Percentiles rank a stretch among this genome's conserved stretches.
These are phyloP conservation scores for Kregervanrija pseudodelftensis DNA, from an alignment of 805 yeast species.

Conservation along the genomic window DNA sequence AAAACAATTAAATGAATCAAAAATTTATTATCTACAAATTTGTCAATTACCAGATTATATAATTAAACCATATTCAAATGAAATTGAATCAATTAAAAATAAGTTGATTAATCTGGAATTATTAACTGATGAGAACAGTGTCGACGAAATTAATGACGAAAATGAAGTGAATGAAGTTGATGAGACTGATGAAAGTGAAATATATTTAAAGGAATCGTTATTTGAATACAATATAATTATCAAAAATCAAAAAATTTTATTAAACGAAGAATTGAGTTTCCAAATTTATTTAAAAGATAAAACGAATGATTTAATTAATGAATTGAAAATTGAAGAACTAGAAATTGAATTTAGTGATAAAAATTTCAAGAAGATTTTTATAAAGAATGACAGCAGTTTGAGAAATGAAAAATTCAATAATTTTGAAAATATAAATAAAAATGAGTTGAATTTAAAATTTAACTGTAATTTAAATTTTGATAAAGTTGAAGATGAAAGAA, in stretches of 20 bases:
- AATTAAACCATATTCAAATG: slow-evolving; percentile 3
- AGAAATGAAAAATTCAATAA: background rate
- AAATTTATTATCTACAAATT: slow-evolving; percentile 28
- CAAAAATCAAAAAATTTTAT: slow-evolving; percentile 9
- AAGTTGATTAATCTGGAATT: slow-evolving; percentile 2
- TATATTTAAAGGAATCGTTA: slow-evolving; percentile 11
- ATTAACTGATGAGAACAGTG: slow-evolving; percentile 1
- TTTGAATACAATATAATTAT: slow-evolving; percentile 16
- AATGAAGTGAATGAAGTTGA: slow-evolving; percentile 8
- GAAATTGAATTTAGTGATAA: slow-evolving; percentile 15
- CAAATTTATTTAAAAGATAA: slow-evolving; percentile 28
- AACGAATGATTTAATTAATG: slow-evolving; percentile 17
- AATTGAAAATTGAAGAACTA: slow-evolving; percentile 13
- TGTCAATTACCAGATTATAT: slow-evolving; percentile 16
- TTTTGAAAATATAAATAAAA: slow-evolving; percentile 2
- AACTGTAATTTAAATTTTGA: slow-evolving; percentile 10
- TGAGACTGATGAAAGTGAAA: slow-evolving; percentile 4
- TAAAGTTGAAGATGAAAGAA: slow-evolving; percentile 11
- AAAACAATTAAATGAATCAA: slow-evolving; percentile 26
- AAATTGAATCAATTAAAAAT: slow-evolving; percentile 3
- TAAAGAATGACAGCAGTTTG: slow-evolving; percentile 8
- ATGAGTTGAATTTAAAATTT: slow-evolving; percentile 1
- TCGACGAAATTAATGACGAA: background rate
- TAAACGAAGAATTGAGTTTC: slow-evolving; percentile 18
- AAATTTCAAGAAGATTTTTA: slow-evolving; percentile 5